Base-by-base conservation (phyloP, 768 basidiomycete species). In the Tulasnella sp. region DNA sequence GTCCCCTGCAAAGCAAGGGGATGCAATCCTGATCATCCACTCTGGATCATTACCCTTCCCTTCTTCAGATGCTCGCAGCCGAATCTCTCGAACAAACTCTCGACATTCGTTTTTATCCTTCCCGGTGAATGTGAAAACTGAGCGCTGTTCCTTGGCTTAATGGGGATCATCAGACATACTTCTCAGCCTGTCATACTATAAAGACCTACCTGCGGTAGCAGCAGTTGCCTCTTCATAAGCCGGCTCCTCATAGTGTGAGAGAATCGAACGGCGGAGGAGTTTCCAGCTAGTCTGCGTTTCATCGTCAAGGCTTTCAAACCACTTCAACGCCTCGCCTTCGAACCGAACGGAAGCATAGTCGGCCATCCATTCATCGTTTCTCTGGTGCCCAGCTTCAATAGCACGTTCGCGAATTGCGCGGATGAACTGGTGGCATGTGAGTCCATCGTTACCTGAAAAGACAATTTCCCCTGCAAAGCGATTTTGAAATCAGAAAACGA, bases 221-320 rank as follows among this genome's bases (percentile, higher is more conserved):
- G 64, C 3, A 14, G 31, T 5, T 28, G 16, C 8, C 14, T 28
- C 64, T 69, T 69, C 64, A n/a, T 69, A 69, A n/a, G 34, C 28
- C 28, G 64, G 64, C 64, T 69, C 64, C 34, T 37, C 64, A 37
- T 69, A 69, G 14, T 37, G 64, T 3, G 64, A 31, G 2, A 69
- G 64, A 18, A 69, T 46, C 6, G 64, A 22, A 12, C 64, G n/a
- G 14, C 34, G n/a, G 1, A 69, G 34, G n/a, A 28, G n/a, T 69
- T 69, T 69, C 64, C 64, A 69, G n/a, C 34, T 37, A 18, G 28
- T 31, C 28, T 69, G 64, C 7, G 16, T 37, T 37, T 69, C 64
- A 31, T 69, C 64, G 64, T 69, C 64, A 34, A 69, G 64, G 28
- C 64, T 69, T 69, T 69, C 64, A n/a, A 69, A 69, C 64, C 64